phyloP scores from a whole-genome alignment of 1,139 yeast genomes.

The Hemisphaericaspora xylanilytica region DNA sequence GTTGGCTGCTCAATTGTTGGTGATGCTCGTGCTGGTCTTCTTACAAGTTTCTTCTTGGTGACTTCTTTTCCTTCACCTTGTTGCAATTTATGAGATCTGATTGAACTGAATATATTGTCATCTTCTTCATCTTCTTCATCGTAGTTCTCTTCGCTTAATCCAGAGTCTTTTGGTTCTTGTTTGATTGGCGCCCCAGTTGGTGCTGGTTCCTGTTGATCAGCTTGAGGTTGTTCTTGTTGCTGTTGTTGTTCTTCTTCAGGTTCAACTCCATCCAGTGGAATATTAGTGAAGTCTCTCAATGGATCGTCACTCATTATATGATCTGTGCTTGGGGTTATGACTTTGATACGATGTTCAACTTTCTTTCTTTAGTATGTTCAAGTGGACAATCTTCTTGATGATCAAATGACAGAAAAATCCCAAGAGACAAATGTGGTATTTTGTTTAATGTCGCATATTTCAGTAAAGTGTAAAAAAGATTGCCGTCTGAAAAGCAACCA shows the following conservation, averaged over 20 bases:
- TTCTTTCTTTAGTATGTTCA: not conserved
- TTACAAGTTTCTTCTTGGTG: conserved; percentile 42
- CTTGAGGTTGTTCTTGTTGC: conserved; percentile 6
- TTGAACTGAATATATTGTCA: conserved; percentile 28
- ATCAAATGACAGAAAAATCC: not conserved
- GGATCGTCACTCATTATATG: conserved; percentile 14
- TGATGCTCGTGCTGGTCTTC: conserved; percentile 21
- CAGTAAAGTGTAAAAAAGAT: too few species aligned
- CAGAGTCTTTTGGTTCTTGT: conserved; percentile 8
- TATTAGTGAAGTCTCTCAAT: conserved; percentile 13
- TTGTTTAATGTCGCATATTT: not conserved
- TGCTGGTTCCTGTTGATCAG: conserved; percentile 1
- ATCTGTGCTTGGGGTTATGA: conserved; percentile 1
- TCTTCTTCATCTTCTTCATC: conserved; percentile 24
- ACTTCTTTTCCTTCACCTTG: conserved; percentile 19
- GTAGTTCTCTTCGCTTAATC: conserved; percentile 17
- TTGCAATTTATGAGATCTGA: conserved; percentile 30
- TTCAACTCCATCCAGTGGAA: conserved; percentile 14
- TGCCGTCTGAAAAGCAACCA: too few species aligned
- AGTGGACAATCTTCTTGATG: not conserved
- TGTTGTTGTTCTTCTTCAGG: conserved; percentile 6
- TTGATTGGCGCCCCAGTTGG: not conserved
- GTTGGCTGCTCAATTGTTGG: conserved; percentile 2
- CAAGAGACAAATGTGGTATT: not conserved
- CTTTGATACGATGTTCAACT: not conserved